These are phyloP conservation scores for Lipomyces spencermartinsiae DNA, from an alignment of 805 yeast genomes.

Conservation along the genomic window DNA sequence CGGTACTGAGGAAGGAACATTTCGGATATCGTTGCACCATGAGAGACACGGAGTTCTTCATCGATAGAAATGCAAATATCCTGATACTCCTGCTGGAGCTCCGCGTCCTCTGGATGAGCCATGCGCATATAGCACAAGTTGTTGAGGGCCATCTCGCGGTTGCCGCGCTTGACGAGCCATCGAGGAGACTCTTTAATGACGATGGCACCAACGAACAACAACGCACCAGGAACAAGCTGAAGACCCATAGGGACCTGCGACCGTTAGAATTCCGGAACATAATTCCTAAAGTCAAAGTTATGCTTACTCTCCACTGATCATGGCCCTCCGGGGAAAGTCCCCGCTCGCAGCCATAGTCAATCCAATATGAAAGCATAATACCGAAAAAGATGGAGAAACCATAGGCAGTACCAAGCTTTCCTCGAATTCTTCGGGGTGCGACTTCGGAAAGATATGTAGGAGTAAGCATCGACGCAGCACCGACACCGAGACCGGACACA, in stretches of 20 bases:
- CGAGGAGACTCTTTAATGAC: slow-evolving; percentile 72
- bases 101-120: slow-evolving; percentile 50
- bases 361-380: slow-evolving; percentile 57
- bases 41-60: slow-evolving; percentile 23
- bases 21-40: slow-evolving; percentile 30
- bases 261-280: slow-evolving; percentile 65
- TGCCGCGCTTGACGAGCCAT: slow-evolving; percentile 63
- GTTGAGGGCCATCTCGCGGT: slow-evolving; percentile 60
- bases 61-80: slow-evolving; percentile 35
- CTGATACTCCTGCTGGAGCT: slow-evolving; percentile 51
- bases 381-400: slow-evolving; percentile 60
- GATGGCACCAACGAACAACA: slow-evolving; percentile 56
- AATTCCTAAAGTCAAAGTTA: slow-evolving; percentile 51
- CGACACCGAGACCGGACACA: slow-evolving; percentile 74
- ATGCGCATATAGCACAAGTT: slow-evolving; percentile 51
- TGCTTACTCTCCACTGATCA: slow-evolving; percentile 53
- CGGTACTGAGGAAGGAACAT: slow-evolving; percentile 22
- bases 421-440: slow-evolving; percentile 47
- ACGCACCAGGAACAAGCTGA: slow-evolving; percentile 38
- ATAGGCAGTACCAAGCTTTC: slow-evolving; percentile 66
- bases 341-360: slow-evolving; percentile 55
- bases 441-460: slow-evolving; percentile 65
- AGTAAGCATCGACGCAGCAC: slow-evolving; percentile 70
- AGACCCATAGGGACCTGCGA: slow-evolving; percentile 43
- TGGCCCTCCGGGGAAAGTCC: slow-evolving; percentile 57